Conservation (phyloP, 305 asterid genomes). For the Fraxinus albicans region DNA sequence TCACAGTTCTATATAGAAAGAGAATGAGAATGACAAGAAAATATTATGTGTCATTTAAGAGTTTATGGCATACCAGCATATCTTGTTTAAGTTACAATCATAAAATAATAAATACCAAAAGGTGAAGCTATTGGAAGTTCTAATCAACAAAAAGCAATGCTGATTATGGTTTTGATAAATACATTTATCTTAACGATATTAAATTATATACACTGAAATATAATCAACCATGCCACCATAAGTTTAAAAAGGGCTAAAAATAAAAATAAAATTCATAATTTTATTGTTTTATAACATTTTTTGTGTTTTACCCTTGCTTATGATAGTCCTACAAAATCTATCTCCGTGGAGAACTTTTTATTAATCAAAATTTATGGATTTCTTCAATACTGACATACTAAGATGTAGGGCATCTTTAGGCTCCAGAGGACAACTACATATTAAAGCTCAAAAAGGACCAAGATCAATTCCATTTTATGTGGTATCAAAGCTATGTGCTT, state of each 20-base stretch:
- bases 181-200: background rate
- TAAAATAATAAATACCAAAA: background rate
- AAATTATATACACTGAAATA: background rate
- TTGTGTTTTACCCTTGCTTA: conserved; percentile 5
- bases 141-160: background rate
- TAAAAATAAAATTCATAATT: background rate
- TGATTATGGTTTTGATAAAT: background rate
- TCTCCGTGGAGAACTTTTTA: background rate
- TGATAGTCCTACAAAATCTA: background rate
- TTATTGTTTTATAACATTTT: background rate
- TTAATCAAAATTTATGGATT: background rate
- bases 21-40: background rate
- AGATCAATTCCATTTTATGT: background rate
- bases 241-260: background rate
- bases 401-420: background rate
- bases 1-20: conserved; percentile 2
- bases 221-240: background rate
- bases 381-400: background rate
- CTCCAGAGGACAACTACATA: background rate
- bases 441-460: background rate
- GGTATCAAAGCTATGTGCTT: background rate
- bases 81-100: background rate
- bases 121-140: background rate
- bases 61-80: background rate
- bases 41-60: background rate